Evolutionary conservation across 345 rosid species (phyloP), one percentile per base, ranked within the genome.

Genomic region (Pseudoturritis turrita): DNA sequence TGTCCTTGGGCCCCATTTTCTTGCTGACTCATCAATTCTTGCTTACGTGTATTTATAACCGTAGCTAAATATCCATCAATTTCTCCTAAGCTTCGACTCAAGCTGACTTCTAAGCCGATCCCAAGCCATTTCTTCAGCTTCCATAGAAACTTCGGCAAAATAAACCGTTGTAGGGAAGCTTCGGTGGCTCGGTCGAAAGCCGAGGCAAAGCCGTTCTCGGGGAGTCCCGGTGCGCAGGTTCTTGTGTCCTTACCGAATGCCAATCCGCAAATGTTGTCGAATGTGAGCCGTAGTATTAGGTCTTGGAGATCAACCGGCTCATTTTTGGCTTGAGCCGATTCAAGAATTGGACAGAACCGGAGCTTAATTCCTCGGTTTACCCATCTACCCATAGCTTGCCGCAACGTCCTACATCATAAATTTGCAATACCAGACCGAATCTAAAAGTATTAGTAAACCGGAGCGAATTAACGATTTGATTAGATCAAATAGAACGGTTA

Each of bases 371-470:
- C 88, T 56, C 84, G 86, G 84, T 80, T 87, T 9, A 94, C 87
- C 97, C 98, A 94, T 1, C 97, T 81, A 46, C 88, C 89, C 98
- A 94, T 94, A 79, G 98, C 98, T 70, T 89, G 96, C 71, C 98
- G 86, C 31, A 94, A 87, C 9, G 97, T 94, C 80, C 89, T 83
- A 29, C 46, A 54, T 25, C 35, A 51, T 6, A 36, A 54, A 68
- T 43, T 25, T 5, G 15, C 22, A 36, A 35, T 33, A 65, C 47
- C 35, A 3, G 14, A 33, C 29, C 35, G 23, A 22, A 17, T 51
- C 1, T 14, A 17, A 33, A n/a, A 53, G 62, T 28, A 40, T 50
- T 56, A 33, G 7, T 35, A 13, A 28, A 57, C 65, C 53, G n/a
- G 9, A 40, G 36, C 6, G 7, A 12, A 17, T 33, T 13, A 43